These are phyloP conservation scores for Marchantia polymorpha DNA, from an alignment of 225 moss, liverwort and hornwort genomes.

Conservation along the genomic window DNA sequence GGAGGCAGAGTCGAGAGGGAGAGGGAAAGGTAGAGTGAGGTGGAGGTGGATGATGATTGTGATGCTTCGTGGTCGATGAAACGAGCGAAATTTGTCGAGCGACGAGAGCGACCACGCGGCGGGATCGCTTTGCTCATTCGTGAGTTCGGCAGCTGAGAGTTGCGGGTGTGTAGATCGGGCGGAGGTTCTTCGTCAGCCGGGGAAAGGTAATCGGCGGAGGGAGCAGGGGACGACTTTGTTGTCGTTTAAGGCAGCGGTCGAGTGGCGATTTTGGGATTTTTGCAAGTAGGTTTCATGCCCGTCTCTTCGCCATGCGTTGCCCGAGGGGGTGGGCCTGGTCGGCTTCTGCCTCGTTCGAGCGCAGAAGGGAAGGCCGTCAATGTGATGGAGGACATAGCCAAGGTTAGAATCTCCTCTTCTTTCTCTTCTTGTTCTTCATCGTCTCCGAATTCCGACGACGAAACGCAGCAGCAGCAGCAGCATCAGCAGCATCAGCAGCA, in stretches of 20 bases:
- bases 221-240: not conserved
- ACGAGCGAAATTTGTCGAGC: no score
- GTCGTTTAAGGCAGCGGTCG: not conserved
- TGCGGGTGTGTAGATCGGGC: no score
- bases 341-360: not conserved
- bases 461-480: not conserved
- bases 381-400: not conserved
- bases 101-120: no score
- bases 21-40: no score
- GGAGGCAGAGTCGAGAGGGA: no score
- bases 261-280: not conserved
- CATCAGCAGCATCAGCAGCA: not conserved
- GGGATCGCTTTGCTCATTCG: no score
- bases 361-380: not conserved
- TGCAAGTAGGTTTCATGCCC: conserved; percentile 8
- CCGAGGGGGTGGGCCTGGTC: not conserved
- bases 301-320: not conserved
- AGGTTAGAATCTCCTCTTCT: not conserved
- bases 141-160: no score
- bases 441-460: not conserved
- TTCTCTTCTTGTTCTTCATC: conserved; percentile 1
- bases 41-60: no score
- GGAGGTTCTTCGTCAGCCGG: no score
- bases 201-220: no score
- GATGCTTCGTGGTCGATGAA: no score